phyloP scores from a whole-genome alignment of 805 yeast genomes.

The Sugiyamaella valdiviana region DNA sequence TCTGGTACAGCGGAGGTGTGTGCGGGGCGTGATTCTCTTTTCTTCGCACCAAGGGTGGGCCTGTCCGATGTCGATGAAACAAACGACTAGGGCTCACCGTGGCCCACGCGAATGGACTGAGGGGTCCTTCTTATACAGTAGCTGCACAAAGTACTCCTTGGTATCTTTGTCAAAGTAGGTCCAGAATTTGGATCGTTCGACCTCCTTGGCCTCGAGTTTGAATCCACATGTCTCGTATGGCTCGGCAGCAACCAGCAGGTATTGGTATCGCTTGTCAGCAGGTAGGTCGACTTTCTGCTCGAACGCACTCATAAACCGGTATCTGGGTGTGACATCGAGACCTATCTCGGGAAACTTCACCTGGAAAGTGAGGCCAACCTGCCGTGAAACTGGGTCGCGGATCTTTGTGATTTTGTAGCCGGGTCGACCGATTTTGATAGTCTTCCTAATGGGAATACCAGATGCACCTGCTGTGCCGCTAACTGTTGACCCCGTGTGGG shows the following conservation, averaged over 20 bases:
- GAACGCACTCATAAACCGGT: constrained; percentile 68
- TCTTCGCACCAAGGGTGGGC: too few relatives aligned
- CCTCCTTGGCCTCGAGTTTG: constrained; percentile 58
- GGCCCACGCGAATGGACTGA: neutral
- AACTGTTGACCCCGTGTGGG: constrained; percentile 10
- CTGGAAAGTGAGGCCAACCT: constrained; percentile 60
- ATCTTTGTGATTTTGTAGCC: constrained; percentile 61
- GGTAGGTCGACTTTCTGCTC: constrained; percentile 54
- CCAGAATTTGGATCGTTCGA: constrained; percentile 48
- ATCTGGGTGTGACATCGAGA: constrained; percentile 48
- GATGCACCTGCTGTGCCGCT: constrained; percentile 25
- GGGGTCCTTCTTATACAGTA: constrained; percentile 43
- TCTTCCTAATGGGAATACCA: constrained; percentile 39
- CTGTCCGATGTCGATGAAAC: too few relatives aligned
- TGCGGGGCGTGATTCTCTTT: too few relatives aligned
- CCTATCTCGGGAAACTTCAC: constrained; percentile 49
- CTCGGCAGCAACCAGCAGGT: constrained; percentile 74
- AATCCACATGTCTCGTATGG: constrained; percentile 81
- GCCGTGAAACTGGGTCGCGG: constrained; percentile 51
- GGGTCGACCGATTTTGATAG: constrained; percentile 69
- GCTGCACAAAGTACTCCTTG: constrained; percentile 62
- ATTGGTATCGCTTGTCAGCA: constrained; percentile 48
- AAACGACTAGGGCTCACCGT: neutral
- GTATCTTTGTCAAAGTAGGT: constrained; percentile 69
- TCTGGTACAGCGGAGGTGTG: too few relatives aligned